phyloP scores from a whole-genome alignment of 1,139 yeast species.

The Hemisphaericaspora lyxosophila region DNA sequence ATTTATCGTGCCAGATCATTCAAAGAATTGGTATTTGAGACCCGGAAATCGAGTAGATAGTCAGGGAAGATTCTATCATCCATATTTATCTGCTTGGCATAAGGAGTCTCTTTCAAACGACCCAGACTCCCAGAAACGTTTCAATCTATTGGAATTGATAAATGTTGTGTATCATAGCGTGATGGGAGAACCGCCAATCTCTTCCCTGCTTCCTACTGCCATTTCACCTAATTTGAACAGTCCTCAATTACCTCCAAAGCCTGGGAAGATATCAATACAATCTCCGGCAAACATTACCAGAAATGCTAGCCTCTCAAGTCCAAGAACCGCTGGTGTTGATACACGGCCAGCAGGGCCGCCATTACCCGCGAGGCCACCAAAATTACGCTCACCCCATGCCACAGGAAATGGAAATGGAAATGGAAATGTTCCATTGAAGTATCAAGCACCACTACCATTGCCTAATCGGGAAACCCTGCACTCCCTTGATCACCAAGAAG shows the following conservation, averaged over 20 bases:
- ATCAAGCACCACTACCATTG: conserved; percentile 36
- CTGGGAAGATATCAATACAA: conserved; percentile 19
- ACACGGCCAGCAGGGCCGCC: conserved; percentile 37
- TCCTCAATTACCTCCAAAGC: conserved; percentile 20
- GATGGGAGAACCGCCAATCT: conserved; percentile 34
- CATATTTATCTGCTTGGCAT: conserved; percentile 63
- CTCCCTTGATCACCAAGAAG: neutral
- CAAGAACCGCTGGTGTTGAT: conserved; percentile 3
- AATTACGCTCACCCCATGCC: conserved; percentile 8
- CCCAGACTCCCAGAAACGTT: conserved; percentile 17
- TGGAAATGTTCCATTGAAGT: conserved; percentile 25
- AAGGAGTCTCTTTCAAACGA: conserved; percentile 17
- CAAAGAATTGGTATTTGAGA: conserved; percentile 37
- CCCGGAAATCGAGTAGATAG: conserved; percentile 71
- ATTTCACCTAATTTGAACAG: conserved; percentile 1
- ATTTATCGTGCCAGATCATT: conserved; percentile 53
- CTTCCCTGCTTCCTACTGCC: conserved; percentile 7
- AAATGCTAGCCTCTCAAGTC: neutral
- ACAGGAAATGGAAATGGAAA: conserved; percentile 3
- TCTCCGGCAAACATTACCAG: neutral
- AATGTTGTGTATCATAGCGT: conserved; percentile 41
- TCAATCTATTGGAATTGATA: conserved; percentile 39
- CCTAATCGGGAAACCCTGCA: conserved; percentile 18
- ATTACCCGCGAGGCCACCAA: conserved; percentile 38
- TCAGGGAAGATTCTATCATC: conserved; percentile 75